Evolutionary conservation across 139 green algal species (phyloP), one percentile per base, ranked within the genome.

Genomic region (Ettlia oleoabundans): DNA sequence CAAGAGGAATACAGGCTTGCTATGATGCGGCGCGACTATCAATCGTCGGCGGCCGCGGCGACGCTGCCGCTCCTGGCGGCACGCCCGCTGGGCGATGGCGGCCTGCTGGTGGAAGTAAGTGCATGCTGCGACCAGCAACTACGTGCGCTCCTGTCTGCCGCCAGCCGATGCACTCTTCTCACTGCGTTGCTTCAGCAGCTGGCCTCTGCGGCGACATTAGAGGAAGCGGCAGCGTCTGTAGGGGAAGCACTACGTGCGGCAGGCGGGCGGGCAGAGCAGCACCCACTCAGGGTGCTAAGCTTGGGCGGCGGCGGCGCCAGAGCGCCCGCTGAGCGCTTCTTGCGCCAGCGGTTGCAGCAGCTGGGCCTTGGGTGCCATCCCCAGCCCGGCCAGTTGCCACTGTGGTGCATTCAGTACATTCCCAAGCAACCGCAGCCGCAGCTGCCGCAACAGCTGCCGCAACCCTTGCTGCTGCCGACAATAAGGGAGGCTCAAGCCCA

Each of bases 281-380:
- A 80, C 53, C 35, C 73, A 2, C 73, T 80, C 10, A 37, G 73
- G 7, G 26, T 80, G 53, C 24, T 55, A 3, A 75, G 67, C 67
- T 19, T 47, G 7, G 24, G 53, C 53, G 33, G 35, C 73, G 8
- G 18, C 7, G 18, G 26, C 3, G 53, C 73, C 28, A 35, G 73
- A 9, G 73, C 35, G 1, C 52, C 73, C 9, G 53, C 53, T 22
- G 52, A 80, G 38, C 73, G 73, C 9, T 38, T 37, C 24, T 3
- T 80, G 53, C 73, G 21, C 35, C 73, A 52, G 33, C 73, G 33
- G 21, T 10, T 80, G 53, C 53, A 69, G 73, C 73, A 80, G 73
- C 35, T 68, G 53, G 73, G 73, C 18, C 37, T 80, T 26, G 73
- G 73, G 26, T 13, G 2, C 2, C 0, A 4, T 1, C 53, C 73